Conservation (phyloP, 345 rosid species). For the Geranium rotundifolium region DNA sequence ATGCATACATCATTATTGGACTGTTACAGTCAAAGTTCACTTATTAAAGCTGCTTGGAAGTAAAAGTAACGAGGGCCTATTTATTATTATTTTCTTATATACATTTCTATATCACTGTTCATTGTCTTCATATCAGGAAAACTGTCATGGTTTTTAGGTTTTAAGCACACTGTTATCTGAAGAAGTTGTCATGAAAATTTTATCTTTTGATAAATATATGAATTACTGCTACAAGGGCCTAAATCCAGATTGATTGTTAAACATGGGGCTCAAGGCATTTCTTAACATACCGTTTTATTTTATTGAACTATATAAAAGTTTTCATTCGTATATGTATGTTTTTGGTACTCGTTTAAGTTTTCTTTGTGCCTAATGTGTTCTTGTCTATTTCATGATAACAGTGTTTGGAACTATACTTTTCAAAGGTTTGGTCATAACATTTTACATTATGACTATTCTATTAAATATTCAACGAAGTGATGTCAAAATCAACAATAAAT, state of each 20-base stretch:
- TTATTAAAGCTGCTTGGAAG: too few species aligned
- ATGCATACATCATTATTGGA: neutral
- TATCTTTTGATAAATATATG: too few species aligned
- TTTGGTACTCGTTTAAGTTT: neutral
- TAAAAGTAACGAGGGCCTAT: too few species aligned
- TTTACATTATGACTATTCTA: neutral
- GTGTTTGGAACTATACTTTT: neutral
- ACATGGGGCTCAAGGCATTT: neutral
- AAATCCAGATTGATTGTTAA: neutral
- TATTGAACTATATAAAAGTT: too few species aligned
- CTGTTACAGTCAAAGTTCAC: neutral
- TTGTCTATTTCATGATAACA: neutral
- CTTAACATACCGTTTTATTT: neutral
- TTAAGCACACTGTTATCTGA: neutral
- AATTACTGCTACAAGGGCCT: neutral
- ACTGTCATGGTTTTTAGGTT: neutral
- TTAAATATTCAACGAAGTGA: neutral
- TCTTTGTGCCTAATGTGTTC: neutral
- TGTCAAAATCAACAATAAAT: neutral
- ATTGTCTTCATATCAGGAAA: too few species aligned
- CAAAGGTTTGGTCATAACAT: neutral
- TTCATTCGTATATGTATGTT: neutral
- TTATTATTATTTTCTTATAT: too few species aligned
- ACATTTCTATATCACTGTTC: too few species aligned
- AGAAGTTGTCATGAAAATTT: neutral